Conservation (phyloP, 2,329 filamentous ascomycete genomes). For the Alternaria sp. region DNA sequence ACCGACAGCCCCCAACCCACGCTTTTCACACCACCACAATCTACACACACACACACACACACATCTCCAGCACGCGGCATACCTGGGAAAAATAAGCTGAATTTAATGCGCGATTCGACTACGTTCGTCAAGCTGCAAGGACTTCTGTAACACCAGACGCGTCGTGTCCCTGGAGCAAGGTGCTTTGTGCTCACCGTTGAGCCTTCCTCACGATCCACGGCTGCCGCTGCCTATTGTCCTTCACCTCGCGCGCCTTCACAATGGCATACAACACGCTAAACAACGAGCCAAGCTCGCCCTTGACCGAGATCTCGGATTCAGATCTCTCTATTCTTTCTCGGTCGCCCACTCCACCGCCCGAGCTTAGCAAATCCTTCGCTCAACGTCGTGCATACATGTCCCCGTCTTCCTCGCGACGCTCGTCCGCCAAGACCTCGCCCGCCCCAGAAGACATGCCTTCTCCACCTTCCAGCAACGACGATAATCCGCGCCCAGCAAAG, state of each 20-base stretch:
- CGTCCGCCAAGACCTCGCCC: constrained; percentile 57
- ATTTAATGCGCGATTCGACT: constrained; percentile 8
- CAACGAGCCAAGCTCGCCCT: constrained; percentile 48
- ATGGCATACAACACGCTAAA: constrained; percentile 38
- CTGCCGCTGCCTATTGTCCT: constrained; percentile 25
- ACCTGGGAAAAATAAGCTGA: neutral
- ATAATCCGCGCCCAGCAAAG: constrained; percentile 76
- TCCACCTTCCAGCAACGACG: constrained; percentile 60
- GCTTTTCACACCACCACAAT: neutral
- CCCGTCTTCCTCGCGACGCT: constrained; percentile 56
- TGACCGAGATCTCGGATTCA: constrained; percentile 52
- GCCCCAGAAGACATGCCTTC: constrained; percentile 57
- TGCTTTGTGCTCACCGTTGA: constrained; percentile 17
- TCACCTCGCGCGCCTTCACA: constrained; percentile 21
- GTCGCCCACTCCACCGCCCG: constrained; percentile 46
- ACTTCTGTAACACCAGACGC: constrained; percentile 13
- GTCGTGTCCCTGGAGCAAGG: constrained; percentile 17
- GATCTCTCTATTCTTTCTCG: constrained; percentile 40
- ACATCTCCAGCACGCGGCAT: constrained; percentile 6
- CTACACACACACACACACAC: neutral
- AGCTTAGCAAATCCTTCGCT: constrained; percentile 42
- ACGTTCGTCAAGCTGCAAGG: constrained; percentile 2
- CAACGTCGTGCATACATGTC: constrained; percentile 45
- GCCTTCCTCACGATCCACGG: constrained; percentile 20
- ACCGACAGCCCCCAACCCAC: constrained; percentile 20